phyloP scores from a whole-genome alignment of 139 green algal species.

The Chlamydomonas incerta region DNA sequence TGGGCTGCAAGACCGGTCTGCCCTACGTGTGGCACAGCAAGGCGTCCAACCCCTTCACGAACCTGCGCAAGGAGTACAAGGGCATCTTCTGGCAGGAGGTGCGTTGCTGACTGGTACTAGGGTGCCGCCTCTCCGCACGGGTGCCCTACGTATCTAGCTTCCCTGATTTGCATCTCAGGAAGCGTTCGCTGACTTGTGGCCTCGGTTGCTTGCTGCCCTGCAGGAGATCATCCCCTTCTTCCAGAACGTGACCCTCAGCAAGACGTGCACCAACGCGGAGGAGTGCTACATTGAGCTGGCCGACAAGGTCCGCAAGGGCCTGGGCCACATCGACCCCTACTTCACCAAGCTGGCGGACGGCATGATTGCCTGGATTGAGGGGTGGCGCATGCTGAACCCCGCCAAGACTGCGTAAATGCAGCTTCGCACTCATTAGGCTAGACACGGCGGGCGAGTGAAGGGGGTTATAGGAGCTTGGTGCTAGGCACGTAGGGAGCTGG shows the following conservation, averaged over 20 bases:
- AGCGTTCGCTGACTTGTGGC: too few relatives aligned
- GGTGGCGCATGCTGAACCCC: slow-evolving; percentile 86
- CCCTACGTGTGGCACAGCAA: slow-evolving; percentile 99
- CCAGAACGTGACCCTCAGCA: slow-evolving; percentile 80
- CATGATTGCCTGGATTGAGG: slow-evolving; percentile 92
- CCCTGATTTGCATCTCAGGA: too few relatives aligned
- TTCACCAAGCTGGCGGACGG: slow-evolving; percentile 95
- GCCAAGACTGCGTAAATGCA: slow-evolving; percentile 27
- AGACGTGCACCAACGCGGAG: slow-evolving; percentile 58
- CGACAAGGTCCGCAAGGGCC: slow-evolving; percentile 84
- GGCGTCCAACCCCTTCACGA: slow-evolving; percentile 95
- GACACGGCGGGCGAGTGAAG: too few relatives aligned
- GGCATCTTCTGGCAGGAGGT: slow-evolving; percentile 97
- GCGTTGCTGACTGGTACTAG: too few relatives aligned
- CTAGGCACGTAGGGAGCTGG: too few relatives aligned
- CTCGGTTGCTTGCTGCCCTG: slow-evolving; percentile 45
- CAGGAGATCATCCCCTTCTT: slow-evolving; percentile 97
- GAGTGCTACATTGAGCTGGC: slow-evolving; percentile 90
- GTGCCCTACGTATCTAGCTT: too few relatives aligned
- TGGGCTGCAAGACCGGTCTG: slow-evolving; percentile 96
- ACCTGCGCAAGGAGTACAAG: slow-evolving; percentile 98
- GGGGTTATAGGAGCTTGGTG: too few relatives aligned
- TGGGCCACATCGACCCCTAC: slow-evolving; percentile 92
- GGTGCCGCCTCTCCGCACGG: too few relatives aligned
- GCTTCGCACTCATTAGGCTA: too few relatives aligned